Evolutionary conservation across 257 asterid genomes (phyloP), one percentile per base, ranked within the genome.

Genomic region (Knoxia roxburghii): DNA sequence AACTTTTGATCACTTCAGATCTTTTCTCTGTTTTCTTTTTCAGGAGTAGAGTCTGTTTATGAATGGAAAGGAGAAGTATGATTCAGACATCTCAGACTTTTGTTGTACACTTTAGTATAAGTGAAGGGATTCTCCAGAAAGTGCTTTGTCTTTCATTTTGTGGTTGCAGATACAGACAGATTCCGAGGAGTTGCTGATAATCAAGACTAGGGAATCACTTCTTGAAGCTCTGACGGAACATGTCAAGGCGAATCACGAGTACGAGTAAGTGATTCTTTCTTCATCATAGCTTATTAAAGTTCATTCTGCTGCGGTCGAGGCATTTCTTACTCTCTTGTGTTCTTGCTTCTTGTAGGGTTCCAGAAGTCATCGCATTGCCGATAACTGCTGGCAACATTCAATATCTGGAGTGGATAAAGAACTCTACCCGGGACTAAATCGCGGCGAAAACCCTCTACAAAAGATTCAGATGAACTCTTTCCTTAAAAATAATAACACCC

Each of bases 51-150:
- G 60, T 89, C 98, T 23, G 78, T 89, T 61, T 92, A 89, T 56
- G 93, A 87, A 86, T 92, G 98, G 98, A 79, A 89, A 64, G 98
- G 98, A 73, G 89, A 92, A 90, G 98, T 92, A 80, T 75, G 43
- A 49, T 50, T 40, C 61, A 27, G n/a, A n/a, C 8, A 9, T 32
- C 65, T 17, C n/a, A 32, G 23, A n/a, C 40, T 4, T n/a, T n/a
- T 35, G 27, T 29, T 61, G 41, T 5, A 46, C 11, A 0, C 61
- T 40, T 24, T 33, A 5, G 15, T 12, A 23, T 46, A 45, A 15
- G 27, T 13, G 49, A 53, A 53, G 24, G 41, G 18, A 26, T 49
- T 32, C 32, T 2, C 12, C 23, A 61, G 35, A 30, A 41, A 60
- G 57, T 51, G 33, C 41, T 35, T 69, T 37, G 4, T 30, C 61